Evolutionary conservation across 1,284 basidiomycete species (phyloP).

Genomic region (Puccinia novopanici): DNA sequence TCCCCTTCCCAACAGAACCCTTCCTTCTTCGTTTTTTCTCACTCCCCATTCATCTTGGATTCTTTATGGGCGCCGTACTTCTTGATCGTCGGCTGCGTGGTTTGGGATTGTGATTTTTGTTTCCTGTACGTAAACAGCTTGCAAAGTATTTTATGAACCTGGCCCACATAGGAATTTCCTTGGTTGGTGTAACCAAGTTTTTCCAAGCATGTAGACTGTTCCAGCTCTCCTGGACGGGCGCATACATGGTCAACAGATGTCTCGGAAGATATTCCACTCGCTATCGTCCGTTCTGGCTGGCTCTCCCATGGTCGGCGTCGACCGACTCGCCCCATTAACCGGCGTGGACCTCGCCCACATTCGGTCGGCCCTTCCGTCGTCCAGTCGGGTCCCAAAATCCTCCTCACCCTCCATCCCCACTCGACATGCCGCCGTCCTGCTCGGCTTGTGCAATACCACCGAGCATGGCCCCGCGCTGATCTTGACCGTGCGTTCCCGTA

Average conservation of each 20-base stretch:
- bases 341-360: slow-evolving; percentile 30
- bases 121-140: too few relatives aligned
- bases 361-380: slow-evolving; percentile 12
- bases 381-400: not conserved
- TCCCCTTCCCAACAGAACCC: too few relatives aligned
- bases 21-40: too few relatives aligned
- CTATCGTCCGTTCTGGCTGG: not conserved
- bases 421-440: slow-evolving; percentile 37
- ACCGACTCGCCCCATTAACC: slow-evolving; percentile 22
- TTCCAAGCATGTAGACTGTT: not conserved
- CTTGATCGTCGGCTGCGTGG: too few relatives aligned
- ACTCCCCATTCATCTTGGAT: too few relatives aligned
- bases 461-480: slow-evolving; percentile 7
- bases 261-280: slow-evolving; percentile 7
- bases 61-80: too few relatives aligned
- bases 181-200: not conserved
- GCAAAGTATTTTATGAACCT: too few relatives aligned
- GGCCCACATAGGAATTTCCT: not conserved
- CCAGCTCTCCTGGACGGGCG: not conserved
- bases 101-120: too few relatives aligned
- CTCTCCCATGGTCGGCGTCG: not conserved
- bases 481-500: slow-evolving; percentile 29
- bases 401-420: not conserved
- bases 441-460: slow-evolving; percentile 10
- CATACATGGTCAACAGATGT: not conserved